phyloP scores from a whole-genome alignment of 2,329 filamentous ascomycete genomes.

The Fusarium sp. region DNA sequence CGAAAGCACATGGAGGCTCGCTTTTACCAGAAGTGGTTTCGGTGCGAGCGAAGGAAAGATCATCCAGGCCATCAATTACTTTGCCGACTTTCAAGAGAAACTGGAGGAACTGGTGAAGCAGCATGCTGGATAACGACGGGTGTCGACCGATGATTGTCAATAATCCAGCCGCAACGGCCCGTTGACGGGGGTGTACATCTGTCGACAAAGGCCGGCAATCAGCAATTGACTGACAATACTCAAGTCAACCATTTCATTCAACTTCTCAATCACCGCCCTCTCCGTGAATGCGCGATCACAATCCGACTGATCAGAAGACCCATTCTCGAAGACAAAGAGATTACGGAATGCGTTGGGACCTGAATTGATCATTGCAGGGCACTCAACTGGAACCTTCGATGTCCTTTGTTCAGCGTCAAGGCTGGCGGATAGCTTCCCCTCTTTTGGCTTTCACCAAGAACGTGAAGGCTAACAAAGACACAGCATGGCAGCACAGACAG shows the following conservation, averaged over 20 bases:
- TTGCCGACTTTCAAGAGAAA: slow-evolving; percentile 66
- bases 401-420: slow-evolving; percentile 24
- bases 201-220: slow-evolving; percentile 14
- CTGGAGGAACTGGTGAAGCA: slow-evolving; percentile 57
- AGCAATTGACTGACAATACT: slow-evolving; percentile 9
- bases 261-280: not conserved
- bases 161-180: not conserved
- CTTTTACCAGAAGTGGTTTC: slow-evolving; percentile 60
- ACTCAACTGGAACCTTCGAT: not conserved
- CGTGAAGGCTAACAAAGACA: slow-evolving; percentile 29
- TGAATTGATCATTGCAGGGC: not conserved
- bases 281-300: slow-evolving; percentile 15
- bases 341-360: not conserved
- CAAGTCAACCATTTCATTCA: slow-evolving; percentile 20
- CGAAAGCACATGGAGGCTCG: slow-evolving; percentile 62
- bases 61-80: slow-evolving; percentile 67
- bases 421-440: slow-evolving; percentile 6
- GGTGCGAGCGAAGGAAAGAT: slow-evolving; percentile 64
- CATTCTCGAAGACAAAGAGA: slow-evolving; percentile 21
- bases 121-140: slow-evolving; percentile 27
- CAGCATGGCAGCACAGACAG: slow-evolving; percentile 19
- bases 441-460: slow-evolving; percentile 8
- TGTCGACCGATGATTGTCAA: not conserved
- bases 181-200: not conserved
- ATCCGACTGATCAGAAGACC: not conserved